These are phyloP conservation scores for Xerocomellus dryophilus DNA, from an alignment of 768 basidiomycete species.

Conservation along the genomic window DNA sequence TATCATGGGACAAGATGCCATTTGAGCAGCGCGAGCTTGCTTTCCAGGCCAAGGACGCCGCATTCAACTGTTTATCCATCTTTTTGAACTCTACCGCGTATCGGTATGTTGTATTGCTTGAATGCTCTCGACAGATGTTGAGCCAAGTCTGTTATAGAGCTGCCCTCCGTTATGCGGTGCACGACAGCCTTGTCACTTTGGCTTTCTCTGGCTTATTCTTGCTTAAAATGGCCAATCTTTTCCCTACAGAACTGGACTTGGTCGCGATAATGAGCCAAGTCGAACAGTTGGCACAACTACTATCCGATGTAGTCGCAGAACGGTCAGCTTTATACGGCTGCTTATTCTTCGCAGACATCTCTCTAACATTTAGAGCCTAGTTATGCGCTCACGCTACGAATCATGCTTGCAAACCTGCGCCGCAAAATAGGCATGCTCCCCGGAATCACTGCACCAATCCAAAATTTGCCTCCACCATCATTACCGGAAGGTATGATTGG, in stretches of 20 bases:
- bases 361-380: conserved; percentile 36
- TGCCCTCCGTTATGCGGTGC: conserved; percentile 88
- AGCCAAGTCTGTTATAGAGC: conserved; percentile 45
- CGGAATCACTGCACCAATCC: conserved; percentile 46
- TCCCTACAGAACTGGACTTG: conserved; percentile 81
- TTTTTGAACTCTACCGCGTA: conserved; percentile 81
- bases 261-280: conserved; percentile 76
- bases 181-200: conserved; percentile 88
- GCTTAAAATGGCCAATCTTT: conserved; percentile 92
- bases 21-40: conserved; percentile 93
- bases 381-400: conserved; percentile 85
- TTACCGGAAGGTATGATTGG: conserved; percentile 57
- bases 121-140: not conserved
- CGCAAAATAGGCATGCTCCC: conserved; percentile 75
- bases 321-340: conserved; percentile 43
- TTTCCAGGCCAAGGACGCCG: conserved; percentile 93
- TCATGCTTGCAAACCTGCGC: conserved; percentile 90
- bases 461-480: conserved; percentile 50
- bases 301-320: conserved; percentile 93
- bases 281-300: conserved; percentile 83
- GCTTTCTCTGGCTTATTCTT: conserved; percentile 90
- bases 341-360: not conserved
- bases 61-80: conserved; percentile 78
- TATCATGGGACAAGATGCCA: conserved; percentile 94
- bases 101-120: conserved; percentile 46